Percentiles rank a stretch among this genome's conserved stretches.
Evolutionary conservation across 129 eudicot genomes (phyloP).

Genomic region (Flaveria robusta): DNA sequence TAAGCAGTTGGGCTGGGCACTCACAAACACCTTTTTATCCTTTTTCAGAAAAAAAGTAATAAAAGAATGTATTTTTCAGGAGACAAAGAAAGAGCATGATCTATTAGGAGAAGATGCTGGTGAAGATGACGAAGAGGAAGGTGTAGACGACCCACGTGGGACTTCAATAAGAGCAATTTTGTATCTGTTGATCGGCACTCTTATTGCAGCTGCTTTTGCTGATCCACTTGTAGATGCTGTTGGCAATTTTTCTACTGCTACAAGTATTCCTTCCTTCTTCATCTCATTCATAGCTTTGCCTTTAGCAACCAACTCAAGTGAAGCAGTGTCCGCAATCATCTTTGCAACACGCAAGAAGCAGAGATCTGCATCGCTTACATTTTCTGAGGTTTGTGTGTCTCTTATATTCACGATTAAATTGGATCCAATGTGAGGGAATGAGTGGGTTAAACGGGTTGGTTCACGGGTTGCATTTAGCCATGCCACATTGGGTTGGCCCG

Average conservation of each 20-base stretch:
- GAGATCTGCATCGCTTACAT: conserved; percentile 89
- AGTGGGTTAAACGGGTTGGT: neutral
- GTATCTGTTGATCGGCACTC: conserved; percentile 60
- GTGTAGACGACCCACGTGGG: conserved; percentile 55
- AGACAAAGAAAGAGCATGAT: conserved; percentile 62
- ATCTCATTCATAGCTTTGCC: conserved; percentile 89
- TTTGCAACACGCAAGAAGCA: conserved; percentile 74
- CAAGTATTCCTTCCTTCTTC: conserved; percentile 89
- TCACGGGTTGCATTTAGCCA: too few species aligned
- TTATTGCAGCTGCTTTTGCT: conserved; percentile 85
- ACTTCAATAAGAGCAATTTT: conserved; percentile 66
- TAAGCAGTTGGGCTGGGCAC: neutral
- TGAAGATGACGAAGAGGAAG: conserved; percentile 73
- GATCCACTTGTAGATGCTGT: conserved; percentile 94
- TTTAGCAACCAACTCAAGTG: conserved; percentile 89
- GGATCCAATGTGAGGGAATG: neutral
- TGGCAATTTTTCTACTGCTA: conserved; percentile 74
- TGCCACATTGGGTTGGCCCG: too few species aligned
- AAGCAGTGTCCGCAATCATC: conserved; percentile 91
- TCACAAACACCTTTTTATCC: neutral
- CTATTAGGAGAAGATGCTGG: conserved; percentile 61
- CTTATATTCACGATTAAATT: neutral
- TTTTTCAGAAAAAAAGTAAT: neutral
- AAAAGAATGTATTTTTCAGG: conserved; percentile 40
- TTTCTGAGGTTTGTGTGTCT: conserved; percentile 72